Evolutionary conservation across 1,139 yeast species (phyloP).

Genomic region (Diutina siamensis): DNA sequence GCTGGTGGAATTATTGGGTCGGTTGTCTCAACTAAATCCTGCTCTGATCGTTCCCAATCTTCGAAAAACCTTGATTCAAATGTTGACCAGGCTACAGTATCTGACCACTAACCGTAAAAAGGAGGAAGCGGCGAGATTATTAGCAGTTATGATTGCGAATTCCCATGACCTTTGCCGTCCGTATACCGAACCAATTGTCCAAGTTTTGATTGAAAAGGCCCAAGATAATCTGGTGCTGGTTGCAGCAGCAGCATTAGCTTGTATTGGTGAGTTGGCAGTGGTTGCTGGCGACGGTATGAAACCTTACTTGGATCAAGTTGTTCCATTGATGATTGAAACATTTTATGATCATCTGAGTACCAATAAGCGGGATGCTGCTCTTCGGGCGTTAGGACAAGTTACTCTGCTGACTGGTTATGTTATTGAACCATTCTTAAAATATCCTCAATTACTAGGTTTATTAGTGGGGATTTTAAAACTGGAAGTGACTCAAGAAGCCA

Average conservation of each 20-base stretch:
- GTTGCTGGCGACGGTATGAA: slow-evolving; percentile 83
- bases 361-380: slow-evolving; percentile 79
- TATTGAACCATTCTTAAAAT: slow-evolving; percentile 82
- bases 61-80: slow-evolving; percentile 74
- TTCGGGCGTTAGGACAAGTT: slow-evolving; percentile 77
- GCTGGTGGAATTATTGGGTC: slow-evolving; percentile 73
- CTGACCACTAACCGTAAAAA: slow-evolving; percentile 65
- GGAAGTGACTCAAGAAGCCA: slow-evolving; percentile 60
- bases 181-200: slow-evolving; percentile 80
- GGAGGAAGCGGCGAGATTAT: slow-evolving; percentile 76
- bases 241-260: slow-evolving; percentile 73
- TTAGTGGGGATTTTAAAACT: slow-evolving; percentile 71
- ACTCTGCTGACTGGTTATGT: slow-evolving; percentile 92
- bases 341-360: slow-evolving; percentile 88
- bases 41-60: slow-evolving; percentile 92
- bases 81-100: slow-evolving; percentile 74
- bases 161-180: slow-evolving; percentile 79
- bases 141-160: slow-evolving; percentile 63
- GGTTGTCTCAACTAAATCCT: slow-evolving; percentile 79
- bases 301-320: slow-evolving; percentile 59
- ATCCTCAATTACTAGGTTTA: slow-evolving; percentile 79
- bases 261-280: slow-evolving; percentile 82
- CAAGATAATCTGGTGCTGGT: slow-evolving; percentile 66
- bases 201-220: slow-evolving; percentile 69
- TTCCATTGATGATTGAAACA: slow-evolving; percentile 82